A percentile compares a stretch with the other conserved stretches of the same genome.
phyloP scores from a whole-genome alignment of 179 eudicot species.

The Nepenthes alata region DNA sequence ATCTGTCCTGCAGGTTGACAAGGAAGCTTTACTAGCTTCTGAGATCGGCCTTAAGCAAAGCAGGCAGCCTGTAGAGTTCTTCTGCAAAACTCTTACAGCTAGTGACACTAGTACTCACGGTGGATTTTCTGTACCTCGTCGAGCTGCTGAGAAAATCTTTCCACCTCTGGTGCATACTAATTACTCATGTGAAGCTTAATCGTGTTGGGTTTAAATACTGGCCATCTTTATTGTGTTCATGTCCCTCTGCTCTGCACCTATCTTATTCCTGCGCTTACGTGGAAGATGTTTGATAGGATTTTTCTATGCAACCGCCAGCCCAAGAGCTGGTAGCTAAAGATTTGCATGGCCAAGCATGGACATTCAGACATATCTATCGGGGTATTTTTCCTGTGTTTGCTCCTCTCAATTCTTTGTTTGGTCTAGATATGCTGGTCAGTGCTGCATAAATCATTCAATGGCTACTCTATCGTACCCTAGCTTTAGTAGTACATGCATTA shows the following conservation, averaged over 20 bases:
- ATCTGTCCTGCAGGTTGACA: slow-evolving; percentile 55
- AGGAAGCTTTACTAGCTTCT: slow-evolving; percentile 85
- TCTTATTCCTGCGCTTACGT: slow-evolving; percentile 24
- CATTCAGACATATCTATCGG: slow-evolving; percentile 89
- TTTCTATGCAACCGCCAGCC: slow-evolving; percentile 96
- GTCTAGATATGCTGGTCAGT: not conserved
- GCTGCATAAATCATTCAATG: not conserved
- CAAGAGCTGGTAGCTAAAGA: slow-evolving; percentile 91
- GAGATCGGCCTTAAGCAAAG: slow-evolving; percentile 85
- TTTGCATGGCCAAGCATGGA: slow-evolving; percentile 94
- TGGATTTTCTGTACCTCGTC: slow-evolving; percentile 95
- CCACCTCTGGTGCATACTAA: slow-evolving; percentile 64
- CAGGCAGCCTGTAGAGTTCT: slow-evolving; percentile 86
- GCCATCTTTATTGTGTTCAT: not conserved
- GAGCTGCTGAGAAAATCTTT: slow-evolving; percentile 97
- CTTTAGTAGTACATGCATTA: not conserved
- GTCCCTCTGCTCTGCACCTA: not conserved
- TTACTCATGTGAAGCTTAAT: not conserved
- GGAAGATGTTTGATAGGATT: slow-evolving; percentile 49
- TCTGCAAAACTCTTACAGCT: slow-evolving; percentile 97
- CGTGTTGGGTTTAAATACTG: too few species aligned
- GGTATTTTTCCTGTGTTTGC: slow-evolving; percentile 27
- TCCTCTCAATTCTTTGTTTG: not conserved
- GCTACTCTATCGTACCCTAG: not conserved
- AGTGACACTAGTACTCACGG: slow-evolving; percentile 99